Evolutionary conservation across 495 filamentous ascomycete species (phyloP).

Genomic region (Annulohypoxylon nitens): DNA sequence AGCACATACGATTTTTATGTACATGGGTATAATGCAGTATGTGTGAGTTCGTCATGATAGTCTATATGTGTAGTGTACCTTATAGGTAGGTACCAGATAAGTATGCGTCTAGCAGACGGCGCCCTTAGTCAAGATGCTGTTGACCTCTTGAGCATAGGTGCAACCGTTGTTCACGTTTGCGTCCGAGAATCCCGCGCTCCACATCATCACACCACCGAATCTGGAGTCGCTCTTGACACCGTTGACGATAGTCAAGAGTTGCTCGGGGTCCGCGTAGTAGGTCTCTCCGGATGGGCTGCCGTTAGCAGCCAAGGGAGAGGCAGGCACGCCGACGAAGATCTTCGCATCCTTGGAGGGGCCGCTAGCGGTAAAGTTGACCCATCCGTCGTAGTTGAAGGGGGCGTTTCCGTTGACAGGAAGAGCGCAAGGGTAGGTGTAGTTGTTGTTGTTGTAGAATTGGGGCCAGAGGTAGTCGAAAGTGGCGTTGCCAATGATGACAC

Average conservation of each 20-base stretch:
- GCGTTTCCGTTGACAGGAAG: conserved; percentile 53
- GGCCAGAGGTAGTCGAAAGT: conserved; percentile 65
- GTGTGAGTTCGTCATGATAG: neutral
- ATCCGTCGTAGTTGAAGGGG: conserved; percentile 59
- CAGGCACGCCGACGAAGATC: conserved; percentile 65
- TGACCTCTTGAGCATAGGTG: conserved; percentile 53
- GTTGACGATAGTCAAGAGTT: conserved; percentile 54
- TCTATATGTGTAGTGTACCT: neutral
- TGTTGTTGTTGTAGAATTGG: conserved; percentile 62
- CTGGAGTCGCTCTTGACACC: conserved; percentile 52
- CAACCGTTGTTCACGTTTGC: conserved; percentile 57
- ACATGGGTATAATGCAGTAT: conserved; percentile 10
- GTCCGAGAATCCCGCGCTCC: conserved; percentile 64
- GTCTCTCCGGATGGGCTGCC: conserved; percentile 55
- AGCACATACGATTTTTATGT: neutral
- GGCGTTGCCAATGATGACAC: conserved; percentile 60
- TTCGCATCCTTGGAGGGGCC: conserved; percentile 58
- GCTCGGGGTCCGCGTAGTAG: conserved; percentile 59
- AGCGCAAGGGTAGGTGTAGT: conserved; percentile 51
- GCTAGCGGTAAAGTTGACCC: conserved; percentile 58
- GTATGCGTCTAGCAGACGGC: conserved; percentile 15
- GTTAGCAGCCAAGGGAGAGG: conserved; percentile 56
- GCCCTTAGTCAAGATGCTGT: conserved; percentile 27
- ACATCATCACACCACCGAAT: conserved; percentile 68
- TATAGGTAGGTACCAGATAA: neutral